These are phyloP conservation scores for Backusella australiensis DNA, from an alignment of 192 early-diverging fungal genomes.

Conservation along the genomic window DNA sequence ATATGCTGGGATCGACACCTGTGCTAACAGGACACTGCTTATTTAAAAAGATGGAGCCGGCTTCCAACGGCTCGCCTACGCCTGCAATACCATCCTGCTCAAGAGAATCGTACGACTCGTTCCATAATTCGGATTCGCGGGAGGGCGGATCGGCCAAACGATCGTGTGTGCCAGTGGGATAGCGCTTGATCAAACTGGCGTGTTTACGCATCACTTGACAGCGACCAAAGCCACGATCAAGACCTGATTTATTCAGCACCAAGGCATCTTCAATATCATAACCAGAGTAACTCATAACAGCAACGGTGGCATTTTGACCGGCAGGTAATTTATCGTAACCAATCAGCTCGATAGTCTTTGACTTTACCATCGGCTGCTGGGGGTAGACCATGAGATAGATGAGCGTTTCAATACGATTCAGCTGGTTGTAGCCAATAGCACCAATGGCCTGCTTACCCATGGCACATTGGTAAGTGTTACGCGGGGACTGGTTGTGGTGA, in stretches of 20 bases:
- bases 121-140: conserved; percentile 30
- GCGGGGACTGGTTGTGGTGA: conserved; percentile 98
- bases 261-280: conserved; percentile 99
- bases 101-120: conserved; percentile 64
- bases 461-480: conserved; percentile 97
- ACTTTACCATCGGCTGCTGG: conserved; percentile 97
- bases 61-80: conserved; percentile 76
- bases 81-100: conserved; percentile 90
- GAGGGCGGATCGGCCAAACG: conserved; percentile 65
- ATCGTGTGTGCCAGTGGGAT: conserved; percentile 80
- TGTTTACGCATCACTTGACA: conserved; percentile 94
- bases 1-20: conserved; percentile 52
- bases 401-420: conserved; percentile 92
- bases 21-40: conserved; percentile 86
- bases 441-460: conserved; percentile 99
- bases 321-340: conserved; percentile 91
- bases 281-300: conserved; percentile 96
- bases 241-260: conserved; percentile 78
- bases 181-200: conserved; percentile 79
- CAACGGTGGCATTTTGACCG: conserved; percentile 89
- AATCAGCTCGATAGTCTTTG: conserved; percentile 97
- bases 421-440: conserved; percentile 93
- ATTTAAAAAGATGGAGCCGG: conserved; percentile 75
- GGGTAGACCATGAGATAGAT: conserved; percentile 96
- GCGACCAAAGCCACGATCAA: conserved; percentile 95